Conservation (phyloP, 176 grass and related monocot genomes). For the Eremochloa ophiuroides region DNA sequence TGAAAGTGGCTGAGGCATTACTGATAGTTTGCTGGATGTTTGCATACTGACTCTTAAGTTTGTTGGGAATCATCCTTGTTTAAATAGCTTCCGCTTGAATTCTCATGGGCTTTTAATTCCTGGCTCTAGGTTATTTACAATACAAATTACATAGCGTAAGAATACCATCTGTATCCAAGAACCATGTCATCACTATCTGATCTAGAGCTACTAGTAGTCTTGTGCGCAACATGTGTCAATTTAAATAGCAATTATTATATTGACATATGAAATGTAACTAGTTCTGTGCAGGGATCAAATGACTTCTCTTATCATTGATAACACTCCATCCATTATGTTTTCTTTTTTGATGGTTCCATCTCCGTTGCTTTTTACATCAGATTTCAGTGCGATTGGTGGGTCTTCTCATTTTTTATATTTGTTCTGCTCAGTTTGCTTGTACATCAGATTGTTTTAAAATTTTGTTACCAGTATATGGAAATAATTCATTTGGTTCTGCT, state of each 20-base stretch:
- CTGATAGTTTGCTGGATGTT: not conserved
- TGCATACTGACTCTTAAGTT: not conserved
- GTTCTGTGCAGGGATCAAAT: not conserved
- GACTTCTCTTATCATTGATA: slow-evolving; percentile 3
- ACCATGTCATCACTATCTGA: not conserved
- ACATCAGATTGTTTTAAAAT: not conserved
- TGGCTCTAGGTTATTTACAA: not conserved
- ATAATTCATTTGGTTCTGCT: slow-evolving; percentile 29
- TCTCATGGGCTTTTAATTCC: not conserved
- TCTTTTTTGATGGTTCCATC: not conserved
- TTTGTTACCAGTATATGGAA: not conserved
- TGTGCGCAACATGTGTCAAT: not conserved
- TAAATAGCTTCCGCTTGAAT: not conserved
- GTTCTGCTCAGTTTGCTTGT: slow-evolving; percentile 1
- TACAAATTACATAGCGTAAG: not conserved
- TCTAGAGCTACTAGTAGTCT: not conserved
- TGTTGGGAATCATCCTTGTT: not conserved
- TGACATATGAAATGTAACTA: not conserved
- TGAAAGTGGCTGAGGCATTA: not conserved
- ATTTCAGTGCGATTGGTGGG: slow-evolving; percentile 3
- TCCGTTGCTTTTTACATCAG: not conserved
- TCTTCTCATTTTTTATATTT: slow-evolving; percentile 23
- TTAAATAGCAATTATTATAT: not conserved
- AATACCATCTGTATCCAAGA: not conserved
- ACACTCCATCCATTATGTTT: not conserved